Evolutionary conservation across 108 stramenopile species (phyloP), one percentile per base, ranked within the genome.

Genomic region (Cyclotella baltica): DNA sequence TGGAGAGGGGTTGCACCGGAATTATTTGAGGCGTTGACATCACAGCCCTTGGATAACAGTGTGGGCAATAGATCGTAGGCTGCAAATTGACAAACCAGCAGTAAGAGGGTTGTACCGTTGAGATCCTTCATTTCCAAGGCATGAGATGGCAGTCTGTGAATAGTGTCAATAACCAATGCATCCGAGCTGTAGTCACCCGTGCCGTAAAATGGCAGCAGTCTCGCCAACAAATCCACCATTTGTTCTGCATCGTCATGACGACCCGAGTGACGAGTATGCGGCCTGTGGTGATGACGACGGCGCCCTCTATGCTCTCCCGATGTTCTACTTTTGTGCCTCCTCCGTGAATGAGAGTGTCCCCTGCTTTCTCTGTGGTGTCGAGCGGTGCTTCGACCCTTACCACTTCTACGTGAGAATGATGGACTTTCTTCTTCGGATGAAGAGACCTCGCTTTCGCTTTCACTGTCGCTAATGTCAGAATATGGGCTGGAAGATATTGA

Each of bases 1-100:
- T 87, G 83, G 35, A 87, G 68, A 43, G 69, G 48, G 29, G 68
- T 78, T 43, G 62, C 86, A 46, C 83, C 83, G 57, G 55, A 27
- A 40, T 80, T 80, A 53, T 87, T 87, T n/a, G 70, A 57, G 15
- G 77, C 69, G 48, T 85, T 87, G 13, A 73, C 72, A 59, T 84
- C 58, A 35, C 83, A 80, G 13, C 86, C 86, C 38, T 85, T 84
- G 20, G 55, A 55, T 20, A 87, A 25, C 28, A 87, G 57, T 2
- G 58, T 69, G 19, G 78, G 63, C 20, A 85, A 37, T 0, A 87
- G 69, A 64, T 74, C 81, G 28, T 66, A 71, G 28, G 86, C 80
- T 25, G 71, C 73, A 37, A 70, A 65, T 59, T 87, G 86, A 51
- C 83, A 80, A 37, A 72, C 76, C n/a, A 85, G 36, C 22, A 87